Base-by-base conservation (phyloP, 129 eudicot genomes). In the Calendula officinalis region DNA sequence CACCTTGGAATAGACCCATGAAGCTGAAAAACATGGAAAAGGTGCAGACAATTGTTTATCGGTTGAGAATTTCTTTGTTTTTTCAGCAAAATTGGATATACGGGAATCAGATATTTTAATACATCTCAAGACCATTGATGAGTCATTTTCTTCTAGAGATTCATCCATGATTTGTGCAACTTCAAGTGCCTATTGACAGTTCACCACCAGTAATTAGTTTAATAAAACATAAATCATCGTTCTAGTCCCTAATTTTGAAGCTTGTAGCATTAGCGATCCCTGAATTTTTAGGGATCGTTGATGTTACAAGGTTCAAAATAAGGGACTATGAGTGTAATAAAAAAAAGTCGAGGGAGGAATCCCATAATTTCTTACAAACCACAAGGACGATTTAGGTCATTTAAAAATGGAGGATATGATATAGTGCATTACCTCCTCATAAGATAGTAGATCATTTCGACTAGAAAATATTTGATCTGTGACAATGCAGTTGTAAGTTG, bases 141-240 rank as follows among this genome's bases (percentile, higher is more conserved):
- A 56, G 56, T 83, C 74, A 73, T 79, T 74, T 72, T 78, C 87
- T 61, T 83, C 91, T 68, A 92, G 83, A 55, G 95, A 72, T 73
- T 92, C 84, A 75, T 81, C 98, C 96, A 92, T 92, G 56, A 88
- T 68, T 74, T 92, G 98, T 62, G 98, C 90, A 51, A 92, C 82
- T 76, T 92, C 98, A 79, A 92, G 85, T 68, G 98, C 98, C 98
- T 92, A 76, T 70, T 66, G 55, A 30, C 50, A 71, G 15, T 42
- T 66, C 6, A 63, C 33, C 13, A 50, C 7, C 39, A 58, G 52
- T 40, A 36, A n/a, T 27, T 49, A 51, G 53, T 42, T 75, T 30
- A 38, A 53, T 35, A 22, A 22, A 22, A 22, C 30, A 22, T 22
- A 22, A 22, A 22, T 22, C 2, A 2, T 22, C 30, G 1, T 2